Evolutionary conservation across 192 early-diverging fungal species (phyloP), one percentile per base, ranked within the genome.

Genomic region (Rhizoclosmatium globosum): DNA sequence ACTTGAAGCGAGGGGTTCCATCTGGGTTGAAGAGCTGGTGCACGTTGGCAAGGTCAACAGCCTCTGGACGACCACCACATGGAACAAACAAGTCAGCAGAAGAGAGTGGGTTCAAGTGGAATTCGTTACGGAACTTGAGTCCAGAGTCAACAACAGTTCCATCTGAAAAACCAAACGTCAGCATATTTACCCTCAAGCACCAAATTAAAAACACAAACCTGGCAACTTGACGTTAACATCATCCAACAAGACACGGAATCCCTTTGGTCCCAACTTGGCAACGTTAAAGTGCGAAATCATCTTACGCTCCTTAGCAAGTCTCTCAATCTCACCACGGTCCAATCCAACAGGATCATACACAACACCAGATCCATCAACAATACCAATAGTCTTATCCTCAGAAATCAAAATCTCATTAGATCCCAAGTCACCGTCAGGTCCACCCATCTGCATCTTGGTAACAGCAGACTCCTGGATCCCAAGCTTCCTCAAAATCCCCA

Each of bases 321-420:
- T 90, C 47, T 77, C 74, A 58, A 97, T 83, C 85, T 97, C 95
- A 38, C 66, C 64, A 83, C 95, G 92, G 82, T 97, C 85, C 72
- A 97, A 92, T 64, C 95, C 95, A 62, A 85, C 87, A 31, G 94
- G 87, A 79, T 97, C 95, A 83, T 92, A 95, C 69, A 97, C 81
- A 19, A 97, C 95, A 83, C 95, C 95, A 79, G 91, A 93, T 73
- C 95, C 95, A 84, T 97, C 95, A 31, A 97, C 95, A 75, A 97
- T 87, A 42, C 90, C 95, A 3, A 93, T 85, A 44, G 95, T 97
- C 85, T 93, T 94, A 86, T 97, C 95, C 83, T 91, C 89, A 77
- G 93, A 94, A 84, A 97, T 97, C 91, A 94, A 94, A 88, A 97
- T 95, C 82, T 97, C 95, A 83, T 97, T 97, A 43, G 94, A 95